phyloP scores from a whole-genome alignment of 2,329 filamentous ascomycete species.

The Colletotrichum paranaense region DNA sequence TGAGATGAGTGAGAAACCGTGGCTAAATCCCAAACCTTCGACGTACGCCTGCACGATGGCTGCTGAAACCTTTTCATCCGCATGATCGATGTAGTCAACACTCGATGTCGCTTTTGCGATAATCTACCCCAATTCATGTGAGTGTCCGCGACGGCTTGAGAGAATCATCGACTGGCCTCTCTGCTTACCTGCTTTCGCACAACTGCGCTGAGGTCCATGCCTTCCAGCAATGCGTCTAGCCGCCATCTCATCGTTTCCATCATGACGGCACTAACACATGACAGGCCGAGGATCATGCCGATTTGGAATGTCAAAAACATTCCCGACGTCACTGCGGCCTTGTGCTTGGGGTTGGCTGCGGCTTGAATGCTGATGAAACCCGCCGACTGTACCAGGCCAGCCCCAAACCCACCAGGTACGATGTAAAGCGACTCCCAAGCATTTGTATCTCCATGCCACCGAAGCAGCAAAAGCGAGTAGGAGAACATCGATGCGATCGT shows the following conservation, averaged over 20 bases:
- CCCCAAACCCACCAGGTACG: conserved; percentile 60
- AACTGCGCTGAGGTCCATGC: conserved; percentile 29
- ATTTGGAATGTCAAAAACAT: conserved; percentile 52
- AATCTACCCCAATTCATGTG: conserved; percentile 39
- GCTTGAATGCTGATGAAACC: conserved; percentile 56
- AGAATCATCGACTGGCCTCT: neutral
- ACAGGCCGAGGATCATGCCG: conserved; percentile 52
- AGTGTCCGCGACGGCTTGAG: neutral
- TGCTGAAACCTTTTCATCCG: conserved; percentile 39
- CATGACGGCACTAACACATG: conserved; percentile 50
- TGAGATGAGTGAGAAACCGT: conserved; percentile 45
- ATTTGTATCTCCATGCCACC: conserved; percentile 70
- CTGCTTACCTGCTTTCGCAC: conserved; percentile 31
- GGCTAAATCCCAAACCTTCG: conserved; percentile 48
- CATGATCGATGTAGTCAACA: conserved; percentile 45
- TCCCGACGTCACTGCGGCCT: conserved; percentile 53
- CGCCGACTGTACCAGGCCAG: conserved; percentile 52
- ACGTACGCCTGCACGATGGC: conserved; percentile 48
- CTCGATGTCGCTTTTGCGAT: conserved; percentile 45
- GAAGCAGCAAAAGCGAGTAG: conserved; percentile 64
- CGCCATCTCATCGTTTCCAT: conserved; percentile 37
- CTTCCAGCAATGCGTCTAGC: conserved; percentile 29
- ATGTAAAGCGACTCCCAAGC: conserved; percentile 69
- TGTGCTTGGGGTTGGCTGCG: conserved; percentile 49
- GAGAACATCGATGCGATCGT: conserved; percentile 59